Evolutionary conservation across 257 asterid species (phyloP), one percentile per base, ranked within the genome.

Genomic region (Solanum tarapatanum): DNA sequence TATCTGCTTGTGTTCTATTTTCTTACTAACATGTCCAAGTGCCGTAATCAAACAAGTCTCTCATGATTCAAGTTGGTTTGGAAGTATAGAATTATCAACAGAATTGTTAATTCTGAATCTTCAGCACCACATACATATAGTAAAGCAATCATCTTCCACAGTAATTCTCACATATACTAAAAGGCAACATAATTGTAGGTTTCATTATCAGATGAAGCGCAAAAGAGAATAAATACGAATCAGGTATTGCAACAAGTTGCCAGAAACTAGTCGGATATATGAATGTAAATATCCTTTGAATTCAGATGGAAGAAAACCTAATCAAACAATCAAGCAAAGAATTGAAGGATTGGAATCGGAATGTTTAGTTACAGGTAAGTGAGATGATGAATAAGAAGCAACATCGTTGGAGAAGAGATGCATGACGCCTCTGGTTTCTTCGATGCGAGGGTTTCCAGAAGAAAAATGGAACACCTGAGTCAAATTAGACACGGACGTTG

Each of bases 371-470:
- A 97, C 98, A 43, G 99, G 98, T 87, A 97, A 92, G 55, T 90
- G 84, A 13, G 92, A 90, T 26, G 95, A 90, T 35, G 94, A 86
- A 10, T 93, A 88, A 3, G 93, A 77, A 74, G 93, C 86, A 51
- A 74, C 85, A 12, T 94, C 94, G 39, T 92, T 90, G 26, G 89
- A 91, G 93, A 86, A 93, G 85, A 97, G 94, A 91, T 93, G 99
- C 95, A 97, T 89, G 90, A 96, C 92, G 90, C 99, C 99, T 77
- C 96, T 91, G 90, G 93, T 93, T 91, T 96, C 99, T 89, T 97
- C 99, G 84, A 97, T 93, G 85, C 97, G 96, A 93, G 99, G 99
- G 95, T 97, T 97, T 91, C 99, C 99, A 37, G 99, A 97, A 4
- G 99, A 94, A 91, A 97, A 95, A 87, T 91, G 94, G 84, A 94